Conservation (phyloP, 306 rosid genomes). For the Herpetospermum pedunculosum region DNA sequence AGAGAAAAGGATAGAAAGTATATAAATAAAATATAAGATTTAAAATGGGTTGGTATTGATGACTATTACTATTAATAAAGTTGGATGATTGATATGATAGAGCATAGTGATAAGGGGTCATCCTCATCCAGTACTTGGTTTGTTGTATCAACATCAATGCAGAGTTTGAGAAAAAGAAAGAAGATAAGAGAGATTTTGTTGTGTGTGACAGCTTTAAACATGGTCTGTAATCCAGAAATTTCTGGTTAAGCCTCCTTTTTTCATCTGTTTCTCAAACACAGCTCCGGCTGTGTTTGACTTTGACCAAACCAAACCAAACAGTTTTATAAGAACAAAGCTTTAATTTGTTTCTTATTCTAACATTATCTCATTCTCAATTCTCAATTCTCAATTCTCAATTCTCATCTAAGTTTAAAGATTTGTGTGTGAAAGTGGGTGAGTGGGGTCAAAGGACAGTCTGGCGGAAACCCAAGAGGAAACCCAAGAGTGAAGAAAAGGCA, state of each 20-base stretch:
- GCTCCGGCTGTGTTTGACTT: background rate
- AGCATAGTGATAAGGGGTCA: background rate
- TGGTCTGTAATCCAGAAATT: background rate
- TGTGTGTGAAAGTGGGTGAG: too few species aligned
- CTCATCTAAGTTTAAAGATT: too few species aligned
- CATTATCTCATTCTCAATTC: background rate
- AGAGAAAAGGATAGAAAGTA: background rate
- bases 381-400: too few species aligned
- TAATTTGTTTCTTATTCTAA: background rate
- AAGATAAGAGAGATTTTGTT: background rate
- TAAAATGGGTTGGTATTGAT: background rate
- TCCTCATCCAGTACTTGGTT: slow-evolving; percentile 5
- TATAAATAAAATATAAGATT: background rate
- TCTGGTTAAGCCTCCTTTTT: background rate
- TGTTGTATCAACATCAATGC: background rate
- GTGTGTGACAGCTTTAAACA: background rate
- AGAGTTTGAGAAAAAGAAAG: background rate
- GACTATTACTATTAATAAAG: background rate
- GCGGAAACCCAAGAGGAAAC: slow-evolving; percentile 4
- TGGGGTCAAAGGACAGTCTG: background rate
- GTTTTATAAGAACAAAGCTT: background rate
- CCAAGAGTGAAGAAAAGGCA: slow-evolving; percentile 5
- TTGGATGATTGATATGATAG: background rate
- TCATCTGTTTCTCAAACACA: background rate
- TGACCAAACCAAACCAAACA: background rate